Percentiles rank a stretch among this genome's conserved stretches.
Evolutionary conservation across 2,329 filamentous ascomycete genomes (phyloP).

Genomic region (Fusarium irregulare): DNA sequence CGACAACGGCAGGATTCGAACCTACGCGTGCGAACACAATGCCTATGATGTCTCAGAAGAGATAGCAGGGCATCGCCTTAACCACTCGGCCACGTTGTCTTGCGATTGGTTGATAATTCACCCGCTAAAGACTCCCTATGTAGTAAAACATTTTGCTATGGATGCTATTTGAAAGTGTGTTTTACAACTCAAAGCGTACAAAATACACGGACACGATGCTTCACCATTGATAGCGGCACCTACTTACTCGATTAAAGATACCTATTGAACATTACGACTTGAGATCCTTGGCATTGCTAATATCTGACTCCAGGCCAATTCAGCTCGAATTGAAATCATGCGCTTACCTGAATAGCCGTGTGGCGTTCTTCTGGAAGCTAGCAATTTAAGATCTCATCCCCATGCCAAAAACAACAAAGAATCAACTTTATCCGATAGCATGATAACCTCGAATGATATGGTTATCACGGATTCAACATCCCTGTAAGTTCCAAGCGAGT

Average conservation of each 20-base stretch:
- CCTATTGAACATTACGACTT: rapidly evolving
- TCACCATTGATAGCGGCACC: too few relatives aligned
- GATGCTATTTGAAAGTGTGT: background rate
- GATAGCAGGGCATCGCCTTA: slow-evolving; percentile 30
- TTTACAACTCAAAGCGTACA: background rate
- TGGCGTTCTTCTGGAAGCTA: too few relatives aligned
- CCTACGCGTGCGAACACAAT: slow-evolving; percentile 26
- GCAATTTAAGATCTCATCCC: rapidly evolving
- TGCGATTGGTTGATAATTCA: background rate
- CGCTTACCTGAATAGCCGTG: rapidly evolving
- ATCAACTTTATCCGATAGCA: rapidly evolving
- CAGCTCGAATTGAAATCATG: background rate
- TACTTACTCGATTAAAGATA: rapidly evolving
- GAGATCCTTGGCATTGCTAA: too few relatives aligned
- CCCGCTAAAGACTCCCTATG: rapidly evolving
- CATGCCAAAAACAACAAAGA: rapidly evolving
- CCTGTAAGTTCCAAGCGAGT: background rate
- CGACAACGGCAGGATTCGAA: slow-evolving; percentile 23
- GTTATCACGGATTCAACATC: background rate
- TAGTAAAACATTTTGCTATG: background rate
- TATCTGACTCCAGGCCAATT: too few relatives aligned
- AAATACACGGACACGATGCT: too few relatives aligned
- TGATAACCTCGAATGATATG: background rate
- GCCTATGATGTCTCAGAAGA: slow-evolving; percentile 16
- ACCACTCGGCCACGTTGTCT: slow-evolving; percentile 27